Conservation (phyloP, 345 rosid species). For the Euphorbia tirucalli region DNA sequence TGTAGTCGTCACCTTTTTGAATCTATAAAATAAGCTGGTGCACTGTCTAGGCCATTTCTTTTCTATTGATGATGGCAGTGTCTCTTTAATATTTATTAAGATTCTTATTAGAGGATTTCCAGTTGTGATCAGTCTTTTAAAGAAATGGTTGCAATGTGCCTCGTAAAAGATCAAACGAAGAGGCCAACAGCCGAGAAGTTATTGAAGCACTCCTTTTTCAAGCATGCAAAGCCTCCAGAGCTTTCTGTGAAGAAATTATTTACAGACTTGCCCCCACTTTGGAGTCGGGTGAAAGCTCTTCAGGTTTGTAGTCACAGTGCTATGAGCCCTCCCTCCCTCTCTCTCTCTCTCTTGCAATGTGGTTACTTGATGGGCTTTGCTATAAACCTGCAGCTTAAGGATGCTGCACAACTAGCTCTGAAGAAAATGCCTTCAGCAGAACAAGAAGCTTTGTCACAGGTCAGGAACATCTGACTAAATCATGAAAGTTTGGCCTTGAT, state of each 20-base stretch:
- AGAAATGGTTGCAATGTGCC: slow-evolving; percentile 99
- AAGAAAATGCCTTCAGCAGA: slow-evolving; percentile 97
- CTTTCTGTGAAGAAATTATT: slow-evolving; percentile 72
- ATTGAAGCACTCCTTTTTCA: slow-evolving; percentile 87
- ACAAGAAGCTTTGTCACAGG: slow-evolving; percentile 95
- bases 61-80: slow-evolving; percentile 1
- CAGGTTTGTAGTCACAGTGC: slow-evolving; percentile 49
- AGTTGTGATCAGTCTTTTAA: slow-evolving; percentile 98
- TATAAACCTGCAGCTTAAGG: slow-evolving; percentile 66
- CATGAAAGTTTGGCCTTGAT: background rate
- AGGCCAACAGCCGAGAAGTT: slow-evolving; percentile 97
- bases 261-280: slow-evolving; percentile 81
- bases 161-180: slow-evolving; percentile 97
- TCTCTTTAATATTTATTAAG: slow-evolving; percentile 23
- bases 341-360: background rate
- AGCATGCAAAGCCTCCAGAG: slow-evolving; percentile 88
- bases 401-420: slow-evolving; percentile 88
- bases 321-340: slow-evolving; percentile 1
- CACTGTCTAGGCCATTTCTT: slow-evolving; percentile 5
- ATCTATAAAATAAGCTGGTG: slow-evolving; percentile 10
- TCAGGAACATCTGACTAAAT: slow-evolving; percentile 24
- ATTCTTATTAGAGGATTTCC: slow-evolving; percentile 85
- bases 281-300: slow-evolving; percentile 92
- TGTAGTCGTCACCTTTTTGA: background rate
- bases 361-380: slow-evolving; percentile 11